Percentiles rank a stretch among this genome's conserved stretches.
Conservation (phyloP, 73 alveolate species). For the Breviolum minutum region DNA sequence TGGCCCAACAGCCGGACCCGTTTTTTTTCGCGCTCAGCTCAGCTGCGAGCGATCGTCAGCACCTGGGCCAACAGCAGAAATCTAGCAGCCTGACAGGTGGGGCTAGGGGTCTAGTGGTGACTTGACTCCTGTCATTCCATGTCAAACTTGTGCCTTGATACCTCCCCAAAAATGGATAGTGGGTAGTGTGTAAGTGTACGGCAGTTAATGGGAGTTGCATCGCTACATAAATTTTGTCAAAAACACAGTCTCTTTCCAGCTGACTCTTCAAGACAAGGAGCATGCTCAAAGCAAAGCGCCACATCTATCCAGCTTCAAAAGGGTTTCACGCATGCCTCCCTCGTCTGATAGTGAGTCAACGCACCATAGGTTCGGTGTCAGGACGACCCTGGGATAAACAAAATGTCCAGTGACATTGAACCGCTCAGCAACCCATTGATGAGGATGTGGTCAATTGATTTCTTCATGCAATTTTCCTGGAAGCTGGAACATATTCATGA, state of each 20-base stretch:
- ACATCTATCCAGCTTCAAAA: slow-evolving; percentile 68
- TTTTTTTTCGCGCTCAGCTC: neutral
- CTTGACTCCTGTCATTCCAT: no score
- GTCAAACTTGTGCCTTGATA: no score
- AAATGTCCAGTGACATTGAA: no score
- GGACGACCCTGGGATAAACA: neutral
- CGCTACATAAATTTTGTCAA: neutral
- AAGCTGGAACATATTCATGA: neutral
- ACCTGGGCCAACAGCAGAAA: neutral
- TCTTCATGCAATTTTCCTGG: neutral
- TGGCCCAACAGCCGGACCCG: neutral
- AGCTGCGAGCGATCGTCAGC: slow-evolving; percentile 25
- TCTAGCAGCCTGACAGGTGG: no score
- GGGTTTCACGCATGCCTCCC: slow-evolving; percentile 44
- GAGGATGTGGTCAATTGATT: no score
- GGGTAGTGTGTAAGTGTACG: no score
- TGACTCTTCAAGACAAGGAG: no score
- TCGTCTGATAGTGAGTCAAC: neutral
- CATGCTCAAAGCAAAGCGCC: slow-evolving; percentile 57
- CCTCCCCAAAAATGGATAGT: no score
- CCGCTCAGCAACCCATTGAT: no score
- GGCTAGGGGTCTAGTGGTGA: no score
- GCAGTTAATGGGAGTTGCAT: no score
- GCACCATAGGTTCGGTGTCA: neutral
- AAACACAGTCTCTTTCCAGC: neutral